Base-by-base conservation (phyloP, 108 stramenopile genomes). In the Mayamaea pseudoterrestris region DNA sequence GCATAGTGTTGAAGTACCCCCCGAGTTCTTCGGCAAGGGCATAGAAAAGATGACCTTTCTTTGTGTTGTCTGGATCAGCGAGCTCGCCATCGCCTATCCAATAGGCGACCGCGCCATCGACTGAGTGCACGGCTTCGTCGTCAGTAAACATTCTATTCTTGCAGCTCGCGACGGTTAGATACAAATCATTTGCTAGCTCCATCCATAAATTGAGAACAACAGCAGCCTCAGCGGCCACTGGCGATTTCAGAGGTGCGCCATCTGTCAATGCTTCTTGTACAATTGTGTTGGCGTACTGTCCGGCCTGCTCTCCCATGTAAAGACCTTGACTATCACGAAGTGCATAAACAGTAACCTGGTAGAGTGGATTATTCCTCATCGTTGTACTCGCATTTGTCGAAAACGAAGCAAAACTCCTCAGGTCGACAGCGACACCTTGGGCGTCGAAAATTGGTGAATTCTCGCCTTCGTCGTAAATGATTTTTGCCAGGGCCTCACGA, bases 71-170 rank as follows among this genome's bases (percentile, higher is more conserved):
- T n/a, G n/a, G n/a, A 25, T 78, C 83, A 23, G 82, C 74, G 8
- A 58, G 40, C 51, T 82, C 74, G 25, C 74, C 78, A 57, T 83
- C 83, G 8, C 88, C 88, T 49, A 90, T 82, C 81, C 80, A 84
- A 44, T 80, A 85, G 1, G 83, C 83, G 3, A 78, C 83, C 3
- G 74, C 88, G 27, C 74, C 78, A 48, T 85, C 83, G 25, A 83
- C 75, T 26, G 66, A 68, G 29, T 68, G 57, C 18, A 82, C 67
- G 13, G 78, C 70, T 52, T 83, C 71, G 9, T 60, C 51, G 35
- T 67, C 75, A 1, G 36, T 26, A 8, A 78, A 35, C 20, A 58
- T 36, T 20, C 58, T 55, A 35, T 75, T 46, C 47, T 66, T 48
- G 50, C 68, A 68, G 3, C 37, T 34, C 35, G 48, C 5, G 35